Conservation (phyloP, 345 rosid genomes). For the Populus deltoides region DNA sequence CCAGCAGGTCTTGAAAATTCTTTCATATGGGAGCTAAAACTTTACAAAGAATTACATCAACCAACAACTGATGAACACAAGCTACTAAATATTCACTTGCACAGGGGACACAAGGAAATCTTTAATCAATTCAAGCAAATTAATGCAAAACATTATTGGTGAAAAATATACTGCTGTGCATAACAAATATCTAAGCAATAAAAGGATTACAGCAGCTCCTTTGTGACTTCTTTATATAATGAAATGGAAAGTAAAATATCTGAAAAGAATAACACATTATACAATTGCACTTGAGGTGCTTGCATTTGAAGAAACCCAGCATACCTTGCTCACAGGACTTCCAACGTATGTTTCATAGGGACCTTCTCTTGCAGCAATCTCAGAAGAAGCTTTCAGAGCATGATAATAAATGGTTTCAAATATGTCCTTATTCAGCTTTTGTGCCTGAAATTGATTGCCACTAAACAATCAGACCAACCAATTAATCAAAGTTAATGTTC, state of each 20-base stretch:
- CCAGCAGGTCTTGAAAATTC: background rate
- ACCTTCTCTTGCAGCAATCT: conserved; percentile 65
- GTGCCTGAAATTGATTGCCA: conserved; percentile 52
- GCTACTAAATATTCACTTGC: background rate
- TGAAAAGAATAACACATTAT: background rate
- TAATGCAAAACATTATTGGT: background rate
- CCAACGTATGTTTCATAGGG: conserved; percentile 76
- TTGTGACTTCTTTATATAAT: background rate
- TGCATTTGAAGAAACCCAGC: conserved; percentile 2
- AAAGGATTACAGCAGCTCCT: background rate
- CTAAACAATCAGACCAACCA: conserved; percentile 17
- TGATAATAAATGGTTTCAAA: conserved; percentile 90
- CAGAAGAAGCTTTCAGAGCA: conserved; percentile 72
- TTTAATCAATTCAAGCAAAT: background rate
- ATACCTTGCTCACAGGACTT: conserved; percentile 94
- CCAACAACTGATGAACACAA: background rate
- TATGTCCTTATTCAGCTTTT: conserved; percentile 79
- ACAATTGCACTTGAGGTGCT: background rate
- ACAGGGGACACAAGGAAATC: background rate
- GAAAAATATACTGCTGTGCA: background rate
- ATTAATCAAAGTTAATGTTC: background rate
- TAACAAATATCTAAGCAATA: background rate
- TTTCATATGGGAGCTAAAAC: background rate
- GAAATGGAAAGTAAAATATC: background rate
- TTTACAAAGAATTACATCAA: background rate